Base-by-base conservation (phyloP, 2,329 filamentous ascomycete species). In the Cercospora zeina region DNA sequence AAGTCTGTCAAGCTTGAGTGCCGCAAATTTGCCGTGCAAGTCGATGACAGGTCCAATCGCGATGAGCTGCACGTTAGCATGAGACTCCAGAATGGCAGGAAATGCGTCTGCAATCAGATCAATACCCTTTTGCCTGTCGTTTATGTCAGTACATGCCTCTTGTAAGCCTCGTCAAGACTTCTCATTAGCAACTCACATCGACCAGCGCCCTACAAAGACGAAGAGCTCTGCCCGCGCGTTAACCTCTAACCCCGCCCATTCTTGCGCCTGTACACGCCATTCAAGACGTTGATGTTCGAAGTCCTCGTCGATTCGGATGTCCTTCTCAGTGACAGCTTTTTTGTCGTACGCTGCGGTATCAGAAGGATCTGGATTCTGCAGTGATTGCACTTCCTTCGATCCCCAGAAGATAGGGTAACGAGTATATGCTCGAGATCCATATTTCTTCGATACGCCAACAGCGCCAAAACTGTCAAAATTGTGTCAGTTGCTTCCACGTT, bases 351-450 rank as follows among this genome's bases (percentile, higher is more conserved):
- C 82, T 8, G 79, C 84, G 19, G 83, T 85, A 71, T 87, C 85
- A 0, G 83, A 83, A 2, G 85, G 85, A 70, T 87, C 85, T 1
- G 85, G 85, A 67, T 88, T 87, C 1, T 85, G 85, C 36, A 88
- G 75, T 54, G 83, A 81, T n/a, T 84, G 84, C 57, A 87, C 82
- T 69, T 82, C 82, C 64, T 82, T 81, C 56, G 87, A 73, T 39
- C 84, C 83, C 86, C 86, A 88, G 74, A 88, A 87, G 61, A 88
- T 87, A 3, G 86, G 85, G 70, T 88, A 88, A 34, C 86, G 79
- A 47, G 85, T 84, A 68, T 83, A 85, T 3, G 84, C 85, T 14
- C 86, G 81, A 68, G 85, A 85, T 6, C 86, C 85, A 65, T 88
- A 88, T 70, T 88, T 88, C 63, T 83, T 85, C 1, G 83, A 86